phyloP scores from a whole-genome alignment of 768 basidiomycete species.

The Saitozyma podzolica region DNA sequence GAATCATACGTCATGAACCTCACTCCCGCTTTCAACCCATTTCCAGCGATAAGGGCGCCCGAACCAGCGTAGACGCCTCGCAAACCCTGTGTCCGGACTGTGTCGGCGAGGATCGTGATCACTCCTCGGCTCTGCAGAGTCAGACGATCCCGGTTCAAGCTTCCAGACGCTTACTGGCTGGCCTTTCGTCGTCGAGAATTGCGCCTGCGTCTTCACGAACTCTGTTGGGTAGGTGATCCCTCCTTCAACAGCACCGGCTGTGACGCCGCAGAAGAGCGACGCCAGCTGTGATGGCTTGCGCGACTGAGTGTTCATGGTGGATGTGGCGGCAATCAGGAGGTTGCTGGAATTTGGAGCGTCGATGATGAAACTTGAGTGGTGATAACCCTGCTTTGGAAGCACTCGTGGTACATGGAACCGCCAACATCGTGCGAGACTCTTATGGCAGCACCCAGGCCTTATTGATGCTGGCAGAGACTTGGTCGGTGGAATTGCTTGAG shows the following conservation, averaged over 20 bases:
- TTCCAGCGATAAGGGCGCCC: conserved; percentile 79
- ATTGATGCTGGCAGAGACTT: no score
- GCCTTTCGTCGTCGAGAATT: conserved; percentile 66
- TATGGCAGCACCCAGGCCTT: no score
- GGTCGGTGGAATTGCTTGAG: no score
- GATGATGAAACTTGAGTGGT: no score
- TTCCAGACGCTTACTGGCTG: neutral
- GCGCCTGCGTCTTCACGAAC: conserved; percentile 86
- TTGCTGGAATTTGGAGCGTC: no score
- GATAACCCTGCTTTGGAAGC: no score
- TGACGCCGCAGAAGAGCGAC: conserved; percentile 21
- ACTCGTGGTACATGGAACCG: no score
- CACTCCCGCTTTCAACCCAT: conserved; percentile 86
- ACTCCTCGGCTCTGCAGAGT: conserved; percentile 64
- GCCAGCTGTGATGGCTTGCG: conserved; percentile 19
- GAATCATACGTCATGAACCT: conserved; percentile 88
- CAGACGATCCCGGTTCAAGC: neutral
- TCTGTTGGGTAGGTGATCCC: conserved; percentile 77
- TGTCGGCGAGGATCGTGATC: conserved; percentile 69
- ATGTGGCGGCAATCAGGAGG: no score
- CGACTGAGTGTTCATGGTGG: conserved; percentile 3
- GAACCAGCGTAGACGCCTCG: conserved; percentile 84
- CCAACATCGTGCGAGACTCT: no score
- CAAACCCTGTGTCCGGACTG: conserved; percentile 69
- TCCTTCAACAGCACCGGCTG: conserved; percentile 26